Conservation (phyloP, 139 green algal species). For the Chlorella sp. region DNA sequence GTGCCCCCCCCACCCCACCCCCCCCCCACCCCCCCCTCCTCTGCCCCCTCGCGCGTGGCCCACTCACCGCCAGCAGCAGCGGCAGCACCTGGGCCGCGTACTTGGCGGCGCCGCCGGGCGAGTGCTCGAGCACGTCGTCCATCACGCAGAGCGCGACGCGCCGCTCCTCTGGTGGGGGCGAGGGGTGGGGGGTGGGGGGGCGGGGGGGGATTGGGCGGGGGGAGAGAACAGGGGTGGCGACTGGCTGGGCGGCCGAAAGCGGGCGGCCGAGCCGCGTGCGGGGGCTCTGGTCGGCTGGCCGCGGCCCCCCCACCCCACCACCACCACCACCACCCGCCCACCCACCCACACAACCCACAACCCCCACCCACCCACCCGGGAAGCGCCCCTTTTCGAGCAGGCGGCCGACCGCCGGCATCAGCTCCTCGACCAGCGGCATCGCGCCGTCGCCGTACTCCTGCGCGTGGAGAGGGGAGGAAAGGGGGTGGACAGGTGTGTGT, state of each 20-base stretch:
- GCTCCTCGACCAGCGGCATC: constrained; percentile 80
- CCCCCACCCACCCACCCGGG: constrained; percentile 1
- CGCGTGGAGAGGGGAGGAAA: background rate
- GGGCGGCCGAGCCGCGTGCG: too few species aligned
- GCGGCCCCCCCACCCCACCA: background rate
- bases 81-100: constrained; percentile 50
- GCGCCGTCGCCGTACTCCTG: too few species aligned
- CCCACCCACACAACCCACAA: background rate
- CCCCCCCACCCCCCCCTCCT: background rate
- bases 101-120: constrained; percentile 63
- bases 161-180: constrained; percentile 67
- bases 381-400: constrained; percentile 65
- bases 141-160: constrained; percentile 92
- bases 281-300: too few species aligned
- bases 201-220: too few species aligned
- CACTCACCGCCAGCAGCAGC: constrained; percentile 19
- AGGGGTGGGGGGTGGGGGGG: background rate
- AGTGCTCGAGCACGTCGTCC: constrained; percentile 93
- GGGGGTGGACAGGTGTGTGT: background rate
- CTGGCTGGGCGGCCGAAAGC: too few species aligned
- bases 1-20: background rate
- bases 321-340: background rate
- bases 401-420: constrained; percentile 75
- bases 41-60: too few species aligned
- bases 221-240: too few species aligned